phyloP scores from a whole-genome alignment of 2,329 filamentous ascomycete genomes.

The Neonectria magnoliae region DNA sequence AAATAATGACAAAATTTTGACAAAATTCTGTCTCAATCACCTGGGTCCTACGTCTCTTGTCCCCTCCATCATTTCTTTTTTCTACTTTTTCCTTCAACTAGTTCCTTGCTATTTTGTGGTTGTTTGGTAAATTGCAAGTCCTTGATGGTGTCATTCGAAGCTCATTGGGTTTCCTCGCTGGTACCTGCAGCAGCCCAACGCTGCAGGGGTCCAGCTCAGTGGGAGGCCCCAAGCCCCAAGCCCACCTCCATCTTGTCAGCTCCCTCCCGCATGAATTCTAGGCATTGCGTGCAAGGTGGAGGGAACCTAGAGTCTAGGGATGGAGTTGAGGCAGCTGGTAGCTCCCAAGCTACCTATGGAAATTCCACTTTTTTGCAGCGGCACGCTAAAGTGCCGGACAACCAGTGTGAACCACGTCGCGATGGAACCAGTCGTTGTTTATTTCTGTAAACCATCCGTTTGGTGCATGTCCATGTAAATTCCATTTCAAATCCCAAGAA shows the following conservation, averaged over 20 bases:
- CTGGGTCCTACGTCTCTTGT: not conserved
- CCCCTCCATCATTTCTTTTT: not conserved
- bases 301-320: not conserved
- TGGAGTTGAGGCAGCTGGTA: not conserved
- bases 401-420: not conserved
- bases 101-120: not conserved
- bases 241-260: not conserved
- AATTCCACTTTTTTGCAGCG: not conserved
- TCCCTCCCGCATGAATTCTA: not conserved
- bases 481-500: not conserved
- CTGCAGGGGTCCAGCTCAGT: not conserved
- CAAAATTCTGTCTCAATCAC: not conserved
- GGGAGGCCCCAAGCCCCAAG: slow-evolving; percentile 3
- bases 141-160: not conserved
- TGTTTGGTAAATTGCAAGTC: not conserved
- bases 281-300: slow-evolving; percentile 1
- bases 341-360: not conserved
- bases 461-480: not conserved
- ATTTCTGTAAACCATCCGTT: slow-evolving; percentile 18
- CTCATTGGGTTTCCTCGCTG: not conserved
- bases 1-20: slow-evolving; percentile 17
- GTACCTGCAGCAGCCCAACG: slow-evolving; percentile 8
- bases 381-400: not conserved
- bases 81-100: not conserved
- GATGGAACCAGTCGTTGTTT: not conserved